Base-by-base conservation (phyloP, 2,329 filamentous ascomycete species). In the Penicillium sp. region DNA sequence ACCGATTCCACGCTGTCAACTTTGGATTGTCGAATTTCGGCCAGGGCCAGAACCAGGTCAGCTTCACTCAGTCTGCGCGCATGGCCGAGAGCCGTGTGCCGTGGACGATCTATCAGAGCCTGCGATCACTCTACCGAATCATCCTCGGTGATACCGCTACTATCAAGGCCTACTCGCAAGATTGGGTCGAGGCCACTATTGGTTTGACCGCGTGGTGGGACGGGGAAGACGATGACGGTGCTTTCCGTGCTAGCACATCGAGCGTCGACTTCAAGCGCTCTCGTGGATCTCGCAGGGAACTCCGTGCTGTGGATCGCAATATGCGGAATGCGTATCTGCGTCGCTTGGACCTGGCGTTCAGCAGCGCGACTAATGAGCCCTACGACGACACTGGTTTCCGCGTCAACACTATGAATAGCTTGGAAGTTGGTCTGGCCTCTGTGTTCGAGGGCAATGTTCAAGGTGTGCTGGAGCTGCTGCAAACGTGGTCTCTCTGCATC, bases 171-270 rank as follows among this genome's bases (percentile, higher is more conserved):
- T 87, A 88, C 49, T 87, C 93, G 0, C 89, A 94, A 72, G 93
- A 97, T 76, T 98, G 94, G 94, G 88, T 94, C 56, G 94, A 98
- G 80, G 93, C 92, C 0, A 91, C 89, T 0, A 80, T 97, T 62
- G 91, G 89, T 1, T 81, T 98, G 54, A 89, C 93, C 35, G 89
- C 91, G 6, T 98, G 94, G 94, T 97, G 93, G 93, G 90, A 96
- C 73, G 92, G 95, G 63, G 86, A 86, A n/a, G 86, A 88, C 62
- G 84, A 88, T 10, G 81, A 83, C 15, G 79, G 81, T 28, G 62
- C 64, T 40, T 63, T 69, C 24, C 64, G 63, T 35, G 62, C 69
- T n/a, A 72, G 68, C 56, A 68, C 64, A 30, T 62, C 61, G 47
- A 69, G 65, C 47, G 49, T 63, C n/a, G 65, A 68, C 56, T 69